Evolutionary conservation across 225 moss, liverwort and hornwort species (phyloP), one percentile per base, ranked within the genome.

Genomic region (Bryoerythrophyllum caledonicum): DNA sequence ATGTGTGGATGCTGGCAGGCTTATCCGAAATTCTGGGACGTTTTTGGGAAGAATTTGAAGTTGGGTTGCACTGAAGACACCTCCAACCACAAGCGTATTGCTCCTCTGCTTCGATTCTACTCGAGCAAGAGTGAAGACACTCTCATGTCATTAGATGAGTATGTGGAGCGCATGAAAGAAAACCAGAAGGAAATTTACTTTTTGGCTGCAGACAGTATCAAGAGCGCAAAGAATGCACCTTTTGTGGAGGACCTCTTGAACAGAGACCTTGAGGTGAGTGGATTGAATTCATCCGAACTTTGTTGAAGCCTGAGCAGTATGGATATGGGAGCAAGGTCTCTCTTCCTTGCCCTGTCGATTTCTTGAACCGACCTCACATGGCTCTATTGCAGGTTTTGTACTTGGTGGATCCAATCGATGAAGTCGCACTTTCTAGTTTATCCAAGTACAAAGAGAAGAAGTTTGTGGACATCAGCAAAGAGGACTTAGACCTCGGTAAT

Each of bases 391-490:
- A 96, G 96, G 93, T 99, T 70, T 65, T 99, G 62, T 99, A 91
- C 76, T 81, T 99, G 80, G 84, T 99, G 65, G 99, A 99, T 67
- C 93, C 99, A 49, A 91, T 99, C 62, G 99, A 99, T 73, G 99
- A 99, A 86, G 93, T 99, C 9, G 88, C 89, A 8, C 69, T 99
- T 59, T 84, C 93, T 62, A 88, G 30, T 63, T 71, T 99, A 75
- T 80, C 88, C 19, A 63, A 82, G 6, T 93, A 88, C 78, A 93
- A 92, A 51, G 92, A 92, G 20, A 91, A 99, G 76, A 92, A 91
- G 76, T 95, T 99, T 70, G 93, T 99, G 46, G 99, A 99, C 62
- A 88, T 99, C 64, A 99, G 99, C 79, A 99, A 99, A 70, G 99
- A 99, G 79, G 99, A 93, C 77, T 83, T 99, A 69, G 89, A 99